These are phyloP conservation scores for Alternaria panax DNA, from an alignment of 2,329 filamentous ascomycete species.

Conservation along the genomic window DNA sequence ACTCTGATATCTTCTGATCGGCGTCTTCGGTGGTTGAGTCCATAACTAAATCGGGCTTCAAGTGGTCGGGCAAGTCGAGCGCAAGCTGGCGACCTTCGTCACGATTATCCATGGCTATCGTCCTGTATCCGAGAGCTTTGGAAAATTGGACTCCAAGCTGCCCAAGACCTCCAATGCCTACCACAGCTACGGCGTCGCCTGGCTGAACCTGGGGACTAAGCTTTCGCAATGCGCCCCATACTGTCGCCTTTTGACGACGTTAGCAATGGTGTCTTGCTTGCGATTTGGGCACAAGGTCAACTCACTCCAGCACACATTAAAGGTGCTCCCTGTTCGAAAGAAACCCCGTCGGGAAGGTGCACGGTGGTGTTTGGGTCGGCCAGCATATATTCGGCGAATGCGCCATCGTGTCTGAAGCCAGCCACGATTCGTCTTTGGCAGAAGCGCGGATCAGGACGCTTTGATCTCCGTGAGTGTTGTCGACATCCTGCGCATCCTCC, in stretches of 20 bases:
- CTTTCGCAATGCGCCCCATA: constrained; percentile 34
- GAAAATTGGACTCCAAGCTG: constrained; percentile 78
- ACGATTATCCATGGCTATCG: constrained; percentile 36
- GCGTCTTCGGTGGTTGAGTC: constrained; percentile 23
- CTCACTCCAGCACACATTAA: constrained; percentile 48
- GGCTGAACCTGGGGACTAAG: constrained; percentile 53
- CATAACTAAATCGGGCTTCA: constrained; percentile 31
- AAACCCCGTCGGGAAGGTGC: constrained; percentile 28
- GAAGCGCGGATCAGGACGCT: constrained; percentile 35
- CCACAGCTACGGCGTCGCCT: constrained; percentile 78
- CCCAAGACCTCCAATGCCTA: constrained; percentile 84
- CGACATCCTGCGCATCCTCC: constrained; percentile 29
- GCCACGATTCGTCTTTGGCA: constrained; percentile 37
- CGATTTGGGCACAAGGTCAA: neutral
- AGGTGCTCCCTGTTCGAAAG: constrained; percentile 42
- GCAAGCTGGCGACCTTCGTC: constrained; percentile 31
- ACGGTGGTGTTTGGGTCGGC: constrained; percentile 41
- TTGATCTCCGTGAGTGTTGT: constrained; percentile 19
- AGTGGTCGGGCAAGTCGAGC: constrained; percentile 20
- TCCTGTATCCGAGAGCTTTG: constrained; percentile 34
- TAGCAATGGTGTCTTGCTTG: neutral
- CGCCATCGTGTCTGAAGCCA: constrained; percentile 43
- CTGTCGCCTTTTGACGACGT: constrained; percentile 29
- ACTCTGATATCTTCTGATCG: constrained; percentile 20
- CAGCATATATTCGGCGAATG: constrained; percentile 44